These are phyloP conservation scores for Plasmodium malariae DNA, from an alignment of 169 alveolate species.

Conservation along the genomic window DNA sequence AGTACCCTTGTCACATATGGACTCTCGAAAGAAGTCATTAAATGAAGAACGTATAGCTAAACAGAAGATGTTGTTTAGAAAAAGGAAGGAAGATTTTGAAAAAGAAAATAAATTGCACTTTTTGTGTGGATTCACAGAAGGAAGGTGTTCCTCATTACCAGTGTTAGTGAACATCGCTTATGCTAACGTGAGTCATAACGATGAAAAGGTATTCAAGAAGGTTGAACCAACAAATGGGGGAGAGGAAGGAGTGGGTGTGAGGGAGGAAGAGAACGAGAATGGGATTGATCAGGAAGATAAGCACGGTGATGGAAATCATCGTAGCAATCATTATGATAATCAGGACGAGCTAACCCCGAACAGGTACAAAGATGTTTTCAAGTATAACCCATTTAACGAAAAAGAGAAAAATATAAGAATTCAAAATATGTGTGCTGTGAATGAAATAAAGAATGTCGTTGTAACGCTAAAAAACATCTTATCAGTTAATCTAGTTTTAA, in stretches of 20 bases:
- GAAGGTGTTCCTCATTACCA: conserved; percentile 66
- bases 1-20: background rate
- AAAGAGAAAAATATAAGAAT: conserved; percentile 35
- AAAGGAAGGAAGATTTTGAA: background rate
- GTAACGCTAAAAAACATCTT: conserved; percentile 57
- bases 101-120: conserved; percentile 54
- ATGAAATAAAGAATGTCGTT: conserved; percentile 28
- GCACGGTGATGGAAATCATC: background rate
- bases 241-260: background rate
- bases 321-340: background rate
- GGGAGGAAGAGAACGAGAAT: background rate
- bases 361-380: conserved; percentile 34
- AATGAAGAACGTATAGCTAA: background rate
- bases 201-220: conserved; percentile 31
- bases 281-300: background rate
- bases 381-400: conserved; percentile 68
- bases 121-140: conserved; percentile 61
- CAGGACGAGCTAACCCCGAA: background rate
- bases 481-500: conserved; percentile 28
- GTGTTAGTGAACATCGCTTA: conserved; percentile 28
- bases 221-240: background rate
- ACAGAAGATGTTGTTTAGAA: background rate
- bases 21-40: background rate
- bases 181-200: background rate
- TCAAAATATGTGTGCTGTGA: conserved; percentile 38